phyloP scores from a whole-genome alignment of 78 protist species.

The Cavenderia fasciculata region DNA sequence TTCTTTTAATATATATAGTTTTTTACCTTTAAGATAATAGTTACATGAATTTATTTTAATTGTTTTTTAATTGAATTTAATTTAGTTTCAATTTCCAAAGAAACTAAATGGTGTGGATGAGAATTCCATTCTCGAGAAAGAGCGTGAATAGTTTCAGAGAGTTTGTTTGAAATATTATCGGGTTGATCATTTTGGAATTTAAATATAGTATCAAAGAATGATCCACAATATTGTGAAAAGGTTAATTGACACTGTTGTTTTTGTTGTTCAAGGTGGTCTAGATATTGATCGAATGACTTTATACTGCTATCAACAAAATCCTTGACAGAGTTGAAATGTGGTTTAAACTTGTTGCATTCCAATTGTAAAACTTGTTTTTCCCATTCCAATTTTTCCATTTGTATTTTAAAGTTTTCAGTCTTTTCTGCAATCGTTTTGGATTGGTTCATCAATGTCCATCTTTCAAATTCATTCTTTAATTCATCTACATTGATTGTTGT shows the following conservation, averaged over 20 bases:
- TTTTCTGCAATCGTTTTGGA: neutral
- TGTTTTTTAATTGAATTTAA: slow-evolving; percentile 51
- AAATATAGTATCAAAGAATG: slow-evolving; percentile 31
- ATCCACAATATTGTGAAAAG: slow-evolving; percentile 26
- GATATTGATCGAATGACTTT: neutral
- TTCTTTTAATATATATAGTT: too few species aligned
- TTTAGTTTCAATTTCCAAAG: slow-evolving; percentile 71
- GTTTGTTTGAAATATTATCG: neutral
- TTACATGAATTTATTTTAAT: too few species aligned
- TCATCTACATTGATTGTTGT: neutral
- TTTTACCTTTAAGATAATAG: too few species aligned
- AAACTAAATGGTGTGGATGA: slow-evolving; percentile 41
- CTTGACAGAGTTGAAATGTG: slow-evolving; percentile 15
- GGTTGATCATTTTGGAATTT: slow-evolving; percentile 16
- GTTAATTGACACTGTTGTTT: too few species aligned
- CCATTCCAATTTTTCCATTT: neutral
- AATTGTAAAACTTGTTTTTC: neutral
- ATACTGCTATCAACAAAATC: slow-evolving; percentile 20
- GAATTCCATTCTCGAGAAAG: slow-evolving; percentile 11
- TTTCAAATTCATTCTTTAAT: slow-evolving; percentile 24
- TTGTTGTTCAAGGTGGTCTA: neutral
- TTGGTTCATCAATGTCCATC: slow-evolving; percentile 35
- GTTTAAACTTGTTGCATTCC: slow-evolving; percentile 10
- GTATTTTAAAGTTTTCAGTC: slow-evolving; percentile 13
- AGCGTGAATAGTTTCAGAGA: neutral